Evolutionary conservation across 83 land plant genomes (phyloP), one percentile per base, ranked within the genome.

Genomic region (Thuja plicata): DNA sequence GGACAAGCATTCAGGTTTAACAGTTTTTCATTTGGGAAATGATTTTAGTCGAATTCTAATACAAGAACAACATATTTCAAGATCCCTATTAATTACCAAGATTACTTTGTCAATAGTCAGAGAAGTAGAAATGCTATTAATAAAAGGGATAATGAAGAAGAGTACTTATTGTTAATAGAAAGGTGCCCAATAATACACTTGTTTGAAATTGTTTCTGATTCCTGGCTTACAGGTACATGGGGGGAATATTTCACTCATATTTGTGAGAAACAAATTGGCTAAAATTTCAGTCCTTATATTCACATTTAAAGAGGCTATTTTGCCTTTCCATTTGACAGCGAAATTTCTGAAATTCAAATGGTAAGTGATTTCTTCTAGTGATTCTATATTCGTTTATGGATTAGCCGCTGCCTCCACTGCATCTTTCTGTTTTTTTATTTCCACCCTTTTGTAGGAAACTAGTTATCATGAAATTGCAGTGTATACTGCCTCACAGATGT

Each of bases 1-100:
- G 57, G 86, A 84, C 35, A 50, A 48, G 41, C 55, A 83, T 50
- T 48, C 21, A 30, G 86, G 86, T 84, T 84, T 16, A 84, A 84
- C 86, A 30, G 38, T 50, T 84, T 84, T 84, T 8, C 17, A 48
- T 52, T 19, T 32, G 86, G 45, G n/a, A 40, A 84, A 32, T 15
- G 16, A 50, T 11, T 21, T 32, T 17, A 30, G 17, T 48, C 16
- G 34, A n/a, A 48, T n/a, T 84, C 37, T 50, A 30, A 40, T 21
- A 50, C 8, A 5, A 8, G 8, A 52, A 46, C 32, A 77, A 60
- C n/a, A 24, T 66, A 66, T 6, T 34, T 78, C 45, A 27, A 45
- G 45, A 82, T 24, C 15, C 32, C 30, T 82, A 40, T 82, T 43
- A 15, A 82, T 38, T 82, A 27, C 45, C 30, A 27, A 35, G 86